These are phyloP conservation scores for Talaromyces sp. DNA, from an alignment of 2,329 filamentous ascomycete species.

Conservation along the genomic window DNA sequence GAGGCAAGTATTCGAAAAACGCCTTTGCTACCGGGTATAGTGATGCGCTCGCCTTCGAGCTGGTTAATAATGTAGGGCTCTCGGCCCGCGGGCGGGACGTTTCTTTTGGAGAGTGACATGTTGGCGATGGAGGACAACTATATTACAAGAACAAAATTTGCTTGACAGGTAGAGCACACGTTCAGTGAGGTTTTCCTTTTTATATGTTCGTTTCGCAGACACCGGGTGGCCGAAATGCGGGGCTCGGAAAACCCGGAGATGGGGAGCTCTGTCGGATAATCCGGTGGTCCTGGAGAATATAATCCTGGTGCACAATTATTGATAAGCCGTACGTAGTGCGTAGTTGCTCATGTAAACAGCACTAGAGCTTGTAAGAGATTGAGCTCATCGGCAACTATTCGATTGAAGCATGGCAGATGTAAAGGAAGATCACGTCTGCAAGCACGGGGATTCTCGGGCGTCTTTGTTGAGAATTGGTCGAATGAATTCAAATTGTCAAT, in stretches of 20 bases:
- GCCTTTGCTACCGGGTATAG: constrained; percentile 49
- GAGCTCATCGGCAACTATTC: too few species aligned
- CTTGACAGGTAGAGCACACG: neutral
- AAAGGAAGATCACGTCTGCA: too few species aligned
- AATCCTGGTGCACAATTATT: too few species aligned
- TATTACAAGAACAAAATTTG: neutral
- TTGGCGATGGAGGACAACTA: neutral
- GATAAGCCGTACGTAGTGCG: too few species aligned
- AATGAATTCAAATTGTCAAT: too few species aligned
- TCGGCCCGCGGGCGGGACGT: constrained; percentile 31
- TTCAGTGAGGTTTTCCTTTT: neutral
- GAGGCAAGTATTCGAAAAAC: constrained; percentile 48
- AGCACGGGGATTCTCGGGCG: too few species aligned
- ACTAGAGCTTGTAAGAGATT: too few species aligned
- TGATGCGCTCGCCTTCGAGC: constrained; percentile 47
- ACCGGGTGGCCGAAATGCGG: neutral
- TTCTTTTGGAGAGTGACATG: constrained; percentile 21
- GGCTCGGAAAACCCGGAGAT: neutral
- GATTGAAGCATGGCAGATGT: too few species aligned
- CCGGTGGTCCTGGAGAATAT: too few species aligned
- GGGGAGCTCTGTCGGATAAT: neutral
- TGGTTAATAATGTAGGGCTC: constrained; percentile 44
- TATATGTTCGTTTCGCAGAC: neutral
- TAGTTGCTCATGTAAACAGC: too few species aligned
- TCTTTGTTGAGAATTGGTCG: too few species aligned